phyloP scores from a whole-genome alignment of 257 asterid genomes.

The Craterostigma plantagineum region DNA sequence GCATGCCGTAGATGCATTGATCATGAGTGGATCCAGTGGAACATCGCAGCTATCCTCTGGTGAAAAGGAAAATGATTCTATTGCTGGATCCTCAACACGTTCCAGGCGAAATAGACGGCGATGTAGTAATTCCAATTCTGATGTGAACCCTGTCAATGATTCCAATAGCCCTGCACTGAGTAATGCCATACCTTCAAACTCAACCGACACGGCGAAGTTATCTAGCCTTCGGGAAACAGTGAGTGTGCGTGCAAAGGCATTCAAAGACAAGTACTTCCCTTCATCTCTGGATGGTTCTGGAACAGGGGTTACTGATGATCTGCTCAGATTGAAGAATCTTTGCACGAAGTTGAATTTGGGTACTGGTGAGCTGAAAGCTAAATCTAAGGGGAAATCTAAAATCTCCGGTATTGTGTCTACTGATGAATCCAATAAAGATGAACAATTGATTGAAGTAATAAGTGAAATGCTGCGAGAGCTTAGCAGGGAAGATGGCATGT shows the following conservation, averaged over 20 bases:
- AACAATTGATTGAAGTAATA: slow-evolving; percentile 55
- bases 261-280: slow-evolving; percentile 77
- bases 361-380: slow-evolving; percentile 45
- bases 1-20: slow-evolving; percentile 78
- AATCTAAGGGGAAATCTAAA: slow-evolving; percentile 79
- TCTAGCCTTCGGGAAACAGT: slow-evolving; percentile 56
- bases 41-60: slow-evolving; percentile 28
- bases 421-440: slow-evolving; percentile 44
- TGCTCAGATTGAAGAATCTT: slow-evolving; percentile 69
- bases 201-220: slow-evolving; percentile 29
- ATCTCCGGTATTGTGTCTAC: slow-evolving; percentile 27
- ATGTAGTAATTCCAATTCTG: slow-evolving; percentile 36
- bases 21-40: no score
- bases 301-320: slow-evolving; percentile 68
- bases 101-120: slow-evolving; percentile 76
- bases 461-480: slow-evolving; percentile 78
- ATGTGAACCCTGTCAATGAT: slow-evolving; percentile 39
- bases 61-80: slow-evolving; percentile 77
- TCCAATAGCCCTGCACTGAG: slow-evolving; percentile 25
- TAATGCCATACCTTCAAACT: slow-evolving; percentile 32
- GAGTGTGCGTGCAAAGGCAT: slow-evolving; percentile 66
- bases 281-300: slow-evolving; percentile 54
- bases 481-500: slow-evolving; percentile 81
- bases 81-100: slow-evolving; percentile 60
- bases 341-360: slow-evolving; percentile 53